These are phyloP conservation scores for Xylaria longipes DNA, from an alignment of 495 filamentous ascomycete species.

Conservation along the genomic window DNA sequence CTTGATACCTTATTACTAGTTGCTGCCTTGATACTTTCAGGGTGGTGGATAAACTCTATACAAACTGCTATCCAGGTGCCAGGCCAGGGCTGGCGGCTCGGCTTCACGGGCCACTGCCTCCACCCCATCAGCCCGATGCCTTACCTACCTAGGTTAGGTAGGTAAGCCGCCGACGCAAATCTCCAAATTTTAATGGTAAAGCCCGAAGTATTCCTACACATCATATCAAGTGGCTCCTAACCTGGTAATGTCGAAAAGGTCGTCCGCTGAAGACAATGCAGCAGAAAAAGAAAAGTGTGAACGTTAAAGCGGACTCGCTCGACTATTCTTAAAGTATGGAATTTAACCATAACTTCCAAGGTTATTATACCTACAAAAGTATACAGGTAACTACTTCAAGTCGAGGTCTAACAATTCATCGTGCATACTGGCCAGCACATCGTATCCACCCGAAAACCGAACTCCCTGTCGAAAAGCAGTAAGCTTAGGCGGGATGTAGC, in stretches of 20 bases:
- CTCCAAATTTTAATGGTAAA: neutral
- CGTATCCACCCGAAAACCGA: conserved; percentile 13
- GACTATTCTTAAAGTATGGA: neutral
- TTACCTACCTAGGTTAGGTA: neutral
- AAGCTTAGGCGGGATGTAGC: neutral
- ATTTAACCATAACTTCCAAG: neutral
- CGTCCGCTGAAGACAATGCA: neutral
- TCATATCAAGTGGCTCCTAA: no score
- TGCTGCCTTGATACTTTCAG: neutral
- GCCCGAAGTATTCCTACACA: neutral
- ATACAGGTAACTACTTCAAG: neutral
- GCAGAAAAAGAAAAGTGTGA: neutral
- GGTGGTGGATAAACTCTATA: neutral
- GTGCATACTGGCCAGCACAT: conserved; percentile 25
- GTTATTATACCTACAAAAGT: neutral
- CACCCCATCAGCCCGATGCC: neutral
- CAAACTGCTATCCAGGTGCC: neutral
- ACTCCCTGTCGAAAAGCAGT: neutral
- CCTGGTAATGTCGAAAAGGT: neutral
- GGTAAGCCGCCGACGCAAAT: neutral
- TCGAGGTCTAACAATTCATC: conserved; percentile 19
- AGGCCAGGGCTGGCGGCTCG: conserved; percentile 7
- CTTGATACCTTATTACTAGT: neutral
- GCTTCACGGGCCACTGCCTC: conserved; percentile 6
- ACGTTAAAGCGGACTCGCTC: neutral